Percentiles rank a stretch among this genome's conserved stretches.
Conservation (phyloP, 2,329 filamentous ascomycete genomes). For the Cladophialophora immunda region DNA sequence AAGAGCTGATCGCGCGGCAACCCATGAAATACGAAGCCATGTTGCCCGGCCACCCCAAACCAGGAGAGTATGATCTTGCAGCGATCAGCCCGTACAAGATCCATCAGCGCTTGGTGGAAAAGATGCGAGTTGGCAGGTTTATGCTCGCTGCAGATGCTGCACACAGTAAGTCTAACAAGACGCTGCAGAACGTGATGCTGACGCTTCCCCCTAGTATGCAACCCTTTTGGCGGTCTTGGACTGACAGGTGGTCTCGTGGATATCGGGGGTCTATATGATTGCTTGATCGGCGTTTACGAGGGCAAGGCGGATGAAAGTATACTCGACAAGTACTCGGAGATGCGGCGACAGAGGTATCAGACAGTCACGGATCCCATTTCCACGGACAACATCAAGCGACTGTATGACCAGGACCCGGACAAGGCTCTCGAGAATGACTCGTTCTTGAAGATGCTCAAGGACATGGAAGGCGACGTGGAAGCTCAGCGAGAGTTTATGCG, state of each 20-base stretch:
- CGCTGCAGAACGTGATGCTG: neutral
- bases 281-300: conserved; percentile 57
- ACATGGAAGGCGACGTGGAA: conserved; percentile 45
- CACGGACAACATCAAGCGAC: conserved; percentile 52
- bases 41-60: conserved; percentile 67
- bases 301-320: conserved; percentile 52
- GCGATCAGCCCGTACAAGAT: conserved; percentile 69
- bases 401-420: conserved; percentile 49
- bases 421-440: conserved; percentile 48
- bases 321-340: conserved; percentile 54
- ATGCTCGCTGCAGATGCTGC: conserved; percentile 69
- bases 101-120: conserved; percentile 67
- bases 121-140: conserved; percentile 65
- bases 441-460: conserved; percentile 48
- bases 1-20: conserved; percentile 64
- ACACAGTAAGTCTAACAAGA: conserved; percentile 48
- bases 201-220: conserved; percentile 47
- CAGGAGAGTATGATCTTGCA: conserved; percentile 64
- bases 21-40: conserved; percentile 66
- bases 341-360: conserved; percentile 51
- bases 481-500: conserved; percentile 37
- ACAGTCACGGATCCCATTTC: conserved; percentile 52
- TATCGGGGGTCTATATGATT: conserved; percentile 68
- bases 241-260: conserved; percentile 72
- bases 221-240: conserved; percentile 67